These are phyloP conservation scores for Fusarium solani-melongenae DNA, from an alignment of 2,329 filamentous ascomycete genomes.

Conservation along the genomic window DNA sequence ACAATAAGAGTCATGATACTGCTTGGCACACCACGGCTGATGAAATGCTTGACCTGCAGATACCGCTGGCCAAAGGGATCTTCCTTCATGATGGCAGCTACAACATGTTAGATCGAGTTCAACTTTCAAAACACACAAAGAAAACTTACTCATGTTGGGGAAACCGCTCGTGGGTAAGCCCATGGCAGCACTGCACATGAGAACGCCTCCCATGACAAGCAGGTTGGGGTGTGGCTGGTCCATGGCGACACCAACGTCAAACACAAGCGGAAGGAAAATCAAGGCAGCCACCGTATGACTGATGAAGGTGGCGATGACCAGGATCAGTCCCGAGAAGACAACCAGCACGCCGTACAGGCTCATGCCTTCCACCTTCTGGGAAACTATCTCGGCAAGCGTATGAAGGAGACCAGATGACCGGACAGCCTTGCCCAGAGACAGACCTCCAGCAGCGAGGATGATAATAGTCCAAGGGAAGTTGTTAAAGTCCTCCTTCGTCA, in stretches of 20 bases:
- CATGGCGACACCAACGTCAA: conserved; percentile 87
- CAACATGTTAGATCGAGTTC: conserved; percentile 32
- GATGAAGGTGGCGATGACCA: conserved; percentile 97
- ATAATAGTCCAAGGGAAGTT: conserved; percentile 99
- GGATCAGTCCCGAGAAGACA: conserved; percentile 84
- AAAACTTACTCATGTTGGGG: conserved; percentile 96
- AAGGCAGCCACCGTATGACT: conserved; percentile 96
- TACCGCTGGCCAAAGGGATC: conserved; percentile 94
- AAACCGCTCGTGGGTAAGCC: conserved; percentile 95
- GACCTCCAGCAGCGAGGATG: conserved; percentile 92
- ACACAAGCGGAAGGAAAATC: conserved; percentile 92
- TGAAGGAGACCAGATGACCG: conserved; percentile 92
- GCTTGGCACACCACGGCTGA: conserved; percentile 90
- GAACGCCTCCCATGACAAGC: conserved; percentile 90
- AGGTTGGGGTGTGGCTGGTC: conserved; percentile 91
- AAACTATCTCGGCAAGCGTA: conserved; percentile 85
- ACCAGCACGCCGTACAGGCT: conserved; percentile 87
- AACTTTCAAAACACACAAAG: not conserved
- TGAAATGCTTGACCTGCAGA: conserved; percentile 91
- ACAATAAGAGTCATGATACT: conserved; percentile 85
- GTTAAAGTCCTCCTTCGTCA: conserved; percentile 99
- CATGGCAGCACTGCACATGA: conserved; percentile 99
- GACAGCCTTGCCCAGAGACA: conserved; percentile 93
- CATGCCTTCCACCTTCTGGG: conserved; percentile 77
- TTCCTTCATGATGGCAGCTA: conserved; percentile 99